Base-by-base conservation (phyloP, 129 eudicot genomes). In the Flaveria ramosissima region DNA sequence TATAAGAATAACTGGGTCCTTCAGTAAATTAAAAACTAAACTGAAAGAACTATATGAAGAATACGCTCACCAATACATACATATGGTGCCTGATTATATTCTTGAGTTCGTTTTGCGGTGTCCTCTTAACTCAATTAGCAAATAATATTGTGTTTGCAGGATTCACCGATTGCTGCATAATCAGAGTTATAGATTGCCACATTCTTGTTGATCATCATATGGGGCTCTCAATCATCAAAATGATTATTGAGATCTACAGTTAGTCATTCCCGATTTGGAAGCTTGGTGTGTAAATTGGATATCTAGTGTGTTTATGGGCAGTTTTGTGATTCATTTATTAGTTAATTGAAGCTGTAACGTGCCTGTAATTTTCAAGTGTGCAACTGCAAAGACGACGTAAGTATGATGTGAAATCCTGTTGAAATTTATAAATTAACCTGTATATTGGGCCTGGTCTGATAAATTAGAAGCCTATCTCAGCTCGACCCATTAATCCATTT, bases 151-250 rank as follows among this genome's bases (percentile, higher is more conserved):
- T 43, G 66, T 56, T 72, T 84, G 80, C 89, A 91, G 97, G 97
- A 91, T 83, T 89, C 88, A 14, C 80, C 94, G 1, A 87, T 89
- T 78, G 88, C 88, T 81, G 96, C 92, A 6, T 87, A 55, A 81
- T 74, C 79, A 68, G 79, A 55, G 77, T 46, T 42, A 24, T 72
- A 77, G 72, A 75, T 39, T 41, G 80, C 48, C 68, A 68, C 52
- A 77, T 73, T 74, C 43, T 59, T 75, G 66, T 59, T 45, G 43
- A 43, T 60, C 56, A 5, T 50, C 48, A 19, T 30, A 23, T 12
- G 61, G 46, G 63, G 59, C 19, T 70, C 61, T 72, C 57, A 20
- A n/a, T 72, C 71, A 17, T 50, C 68, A 66, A 73, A 78, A 71
- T 77, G 83, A 63, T 80, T 20, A 74, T 55, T 74, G 75, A 74